Evolutionary conservation across 2,329 filamentous ascomycete genomes (phyloP).

Genomic region (Diaporthe vexans): DNA sequence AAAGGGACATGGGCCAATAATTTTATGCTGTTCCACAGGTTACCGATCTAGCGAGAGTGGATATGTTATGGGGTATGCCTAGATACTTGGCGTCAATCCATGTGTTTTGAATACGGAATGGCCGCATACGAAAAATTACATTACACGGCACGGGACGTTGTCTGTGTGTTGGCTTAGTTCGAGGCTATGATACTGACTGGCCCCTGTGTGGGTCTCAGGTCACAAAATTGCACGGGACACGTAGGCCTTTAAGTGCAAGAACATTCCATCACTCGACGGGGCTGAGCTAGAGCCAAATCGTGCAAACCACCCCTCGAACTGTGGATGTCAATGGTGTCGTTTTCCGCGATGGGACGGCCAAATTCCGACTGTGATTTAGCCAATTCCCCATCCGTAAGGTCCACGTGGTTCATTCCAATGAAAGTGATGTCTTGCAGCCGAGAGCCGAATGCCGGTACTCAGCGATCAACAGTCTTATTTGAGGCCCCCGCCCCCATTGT

Average conservation of each 20-base stretch:
- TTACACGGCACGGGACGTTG: background rate
- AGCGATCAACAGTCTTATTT: background rate
- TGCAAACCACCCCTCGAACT: background rate
- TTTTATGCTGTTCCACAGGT: constrained; percentile 16
- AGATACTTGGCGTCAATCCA: constrained; percentile 23
- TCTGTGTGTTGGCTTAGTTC: background rate
- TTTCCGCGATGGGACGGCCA: background rate
- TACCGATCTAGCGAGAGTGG: constrained; percentile 13
- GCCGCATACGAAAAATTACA: constrained; percentile 17
- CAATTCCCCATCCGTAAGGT: background rate
- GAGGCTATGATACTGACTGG: background rate
- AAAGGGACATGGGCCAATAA: constrained; percentile 15
- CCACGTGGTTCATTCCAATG: constrained; percentile 4
- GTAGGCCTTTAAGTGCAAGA: constrained; percentile 3
- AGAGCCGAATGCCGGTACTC: background rate
- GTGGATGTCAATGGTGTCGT: background rate
- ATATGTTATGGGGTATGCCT: constrained; percentile 16
- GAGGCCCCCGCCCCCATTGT: no score
- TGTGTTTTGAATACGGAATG: constrained; percentile 2
- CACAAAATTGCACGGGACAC: constrained; percentile 7
- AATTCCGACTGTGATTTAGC: background rate
- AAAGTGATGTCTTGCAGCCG: background rate
- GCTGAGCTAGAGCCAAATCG: constrained; percentile 8
- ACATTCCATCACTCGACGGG: constrained; percentile 6
- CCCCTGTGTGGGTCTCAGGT: constrained; percentile 18